A percentile compares a stretch with the other conserved stretches of the same genome.
phyloP scores from a whole-genome alignment of 192 early-diverging fungal species.

The Umbelopsis ramanniana region DNA sequence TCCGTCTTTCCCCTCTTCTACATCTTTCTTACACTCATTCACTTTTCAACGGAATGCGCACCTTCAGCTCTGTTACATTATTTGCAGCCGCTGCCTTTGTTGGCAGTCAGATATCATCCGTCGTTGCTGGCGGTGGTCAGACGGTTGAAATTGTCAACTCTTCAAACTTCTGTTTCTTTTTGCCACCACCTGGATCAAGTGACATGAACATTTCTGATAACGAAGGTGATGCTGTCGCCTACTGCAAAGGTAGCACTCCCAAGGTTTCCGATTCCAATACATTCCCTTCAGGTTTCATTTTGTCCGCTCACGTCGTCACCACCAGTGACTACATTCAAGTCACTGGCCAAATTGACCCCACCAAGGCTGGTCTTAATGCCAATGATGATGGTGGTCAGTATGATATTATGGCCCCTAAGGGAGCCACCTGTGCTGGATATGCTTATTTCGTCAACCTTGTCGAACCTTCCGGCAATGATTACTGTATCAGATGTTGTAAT shows the following conservation, averaged over 20 bases:
- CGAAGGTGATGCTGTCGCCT: slow-evolving; percentile 49
- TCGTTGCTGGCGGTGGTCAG: slow-evolving; percentile 21
- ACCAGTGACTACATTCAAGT: slow-evolving; percentile 55
- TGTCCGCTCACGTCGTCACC: slow-evolving; percentile 46
- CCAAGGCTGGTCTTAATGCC: slow-evolving; percentile 31
- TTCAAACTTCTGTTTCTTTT: slow-evolving; percentile 43
- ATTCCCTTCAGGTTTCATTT: slow-evolving; percentile 53
- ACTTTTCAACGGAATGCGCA: slow-evolving; percentile 3
- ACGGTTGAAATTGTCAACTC: slow-evolving; percentile 37
- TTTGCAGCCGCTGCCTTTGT: slow-evolving; percentile 18
- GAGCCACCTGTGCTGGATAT: slow-evolving; percentile 49
- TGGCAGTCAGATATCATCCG: slow-evolving; percentile 2
- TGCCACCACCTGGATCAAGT: slow-evolving; percentile 47
- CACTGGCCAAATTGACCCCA: slow-evolving; percentile 52
- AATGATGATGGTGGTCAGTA: slow-evolving; percentile 56
- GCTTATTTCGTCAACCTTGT: slow-evolving; percentile 57
- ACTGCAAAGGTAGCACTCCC: slow-evolving; percentile 43
- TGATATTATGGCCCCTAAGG: slow-evolving; percentile 48
- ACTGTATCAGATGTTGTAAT: slow-evolving; percentile 59
- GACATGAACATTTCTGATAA: slow-evolving; percentile 42
- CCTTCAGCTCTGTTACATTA: slow-evolving; percentile 6
- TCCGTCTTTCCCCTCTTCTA: not conserved
- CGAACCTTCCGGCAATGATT: slow-evolving; percentile 51
- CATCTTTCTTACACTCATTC: not conserved
- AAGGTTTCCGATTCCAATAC: slow-evolving; percentile 40